Conservation (phyloP, 768 basidiomycete genomes). For the Cystobasidium onofrii region DNA sequence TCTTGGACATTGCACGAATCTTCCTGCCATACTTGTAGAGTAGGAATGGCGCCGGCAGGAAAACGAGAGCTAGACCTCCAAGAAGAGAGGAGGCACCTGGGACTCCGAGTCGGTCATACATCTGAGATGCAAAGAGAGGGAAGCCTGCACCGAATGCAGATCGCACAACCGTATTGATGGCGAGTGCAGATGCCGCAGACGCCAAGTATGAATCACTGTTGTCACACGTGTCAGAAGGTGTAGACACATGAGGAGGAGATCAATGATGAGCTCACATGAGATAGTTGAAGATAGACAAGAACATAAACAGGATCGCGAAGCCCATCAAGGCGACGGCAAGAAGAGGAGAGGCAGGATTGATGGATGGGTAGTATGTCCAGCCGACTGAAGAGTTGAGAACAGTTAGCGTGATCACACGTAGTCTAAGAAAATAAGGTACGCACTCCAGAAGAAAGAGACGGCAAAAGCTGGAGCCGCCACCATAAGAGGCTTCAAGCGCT, state of each 20-base stretch:
- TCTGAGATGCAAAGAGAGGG: conserved; percentile 38
- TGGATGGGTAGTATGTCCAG: conserved; percentile 20
- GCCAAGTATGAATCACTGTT: conserved; percentile 26
- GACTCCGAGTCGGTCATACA: conserved; percentile 36
- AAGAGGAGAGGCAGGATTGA: conserved; percentile 36
- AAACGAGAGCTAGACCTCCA: conserved; percentile 34
- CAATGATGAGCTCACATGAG: conserved; percentile 31
- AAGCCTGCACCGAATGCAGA: conserved; percentile 40
- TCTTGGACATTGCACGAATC: conserved; percentile 40
- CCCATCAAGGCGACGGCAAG: conserved; percentile 34
- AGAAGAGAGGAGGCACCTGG: conserved; percentile 37
- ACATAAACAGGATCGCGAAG: conserved; percentile 37
- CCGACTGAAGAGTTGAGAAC: conserved; percentile 27
- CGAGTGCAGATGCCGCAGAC: conserved; percentile 40
- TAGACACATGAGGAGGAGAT: conserved; percentile 31
- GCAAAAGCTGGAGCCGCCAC: conserved; percentile 20
- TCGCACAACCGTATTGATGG: conserved; percentile 40
- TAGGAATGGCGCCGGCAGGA: conserved; percentile 28
- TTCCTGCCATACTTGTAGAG: conserved; percentile 37
- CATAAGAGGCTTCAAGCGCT: conserved; percentile 14
- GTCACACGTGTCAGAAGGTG: neutral
- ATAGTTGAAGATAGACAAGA: conserved; percentile 39
- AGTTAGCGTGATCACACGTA: neutral
- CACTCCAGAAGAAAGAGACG: conserved; percentile 35
- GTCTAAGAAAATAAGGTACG: conserved; percentile 30